Evolutionary conservation across 805 yeast species (phyloP).

Genomic region (Metschnikowia cerradonensis): DNA sequence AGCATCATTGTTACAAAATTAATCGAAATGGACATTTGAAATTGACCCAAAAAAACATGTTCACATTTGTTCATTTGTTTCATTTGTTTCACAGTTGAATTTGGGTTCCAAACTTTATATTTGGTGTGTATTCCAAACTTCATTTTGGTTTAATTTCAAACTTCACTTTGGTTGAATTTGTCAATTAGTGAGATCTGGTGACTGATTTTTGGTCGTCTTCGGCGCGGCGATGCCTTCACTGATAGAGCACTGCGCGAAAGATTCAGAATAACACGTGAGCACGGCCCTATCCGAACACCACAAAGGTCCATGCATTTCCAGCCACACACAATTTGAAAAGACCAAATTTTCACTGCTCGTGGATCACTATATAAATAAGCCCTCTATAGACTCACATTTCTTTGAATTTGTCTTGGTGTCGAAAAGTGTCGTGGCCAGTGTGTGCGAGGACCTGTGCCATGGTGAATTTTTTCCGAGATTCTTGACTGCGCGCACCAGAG

Average conservation of each 20-base stretch:
- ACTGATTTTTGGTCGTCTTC: neutral
- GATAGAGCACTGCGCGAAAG: neutral
- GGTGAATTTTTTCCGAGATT: neutral
- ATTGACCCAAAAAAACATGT: neutral
- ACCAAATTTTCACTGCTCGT: neutral
- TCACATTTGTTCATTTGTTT: neutral
- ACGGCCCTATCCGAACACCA: neutral
- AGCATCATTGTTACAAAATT: neutral
- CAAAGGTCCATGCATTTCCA: too few species aligned
- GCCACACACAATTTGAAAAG: neutral
- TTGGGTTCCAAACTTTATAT: too few species aligned
- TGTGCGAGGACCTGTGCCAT: neutral
- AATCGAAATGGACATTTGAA: too few species aligned
- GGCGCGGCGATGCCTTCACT: neutral
- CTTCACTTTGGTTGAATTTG: too few species aligned
- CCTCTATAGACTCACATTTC: too few species aligned
- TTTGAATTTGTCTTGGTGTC: too few species aligned
- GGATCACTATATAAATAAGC: too few species aligned
- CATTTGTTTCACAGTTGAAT: neutral
- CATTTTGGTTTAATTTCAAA: neutral
- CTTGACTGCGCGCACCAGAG: slow-evolving; percentile 7
- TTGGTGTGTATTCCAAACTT: neutral
- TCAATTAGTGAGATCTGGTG: too few species aligned
- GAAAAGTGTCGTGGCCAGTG: neutral
- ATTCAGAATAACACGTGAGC: slow-evolving; percentile 4